These are phyloP conservation scores for Arthroderma uncinatum DNA, from an alignment of 2,329 filamentous ascomycete species.

Conservation along the genomic window DNA sequence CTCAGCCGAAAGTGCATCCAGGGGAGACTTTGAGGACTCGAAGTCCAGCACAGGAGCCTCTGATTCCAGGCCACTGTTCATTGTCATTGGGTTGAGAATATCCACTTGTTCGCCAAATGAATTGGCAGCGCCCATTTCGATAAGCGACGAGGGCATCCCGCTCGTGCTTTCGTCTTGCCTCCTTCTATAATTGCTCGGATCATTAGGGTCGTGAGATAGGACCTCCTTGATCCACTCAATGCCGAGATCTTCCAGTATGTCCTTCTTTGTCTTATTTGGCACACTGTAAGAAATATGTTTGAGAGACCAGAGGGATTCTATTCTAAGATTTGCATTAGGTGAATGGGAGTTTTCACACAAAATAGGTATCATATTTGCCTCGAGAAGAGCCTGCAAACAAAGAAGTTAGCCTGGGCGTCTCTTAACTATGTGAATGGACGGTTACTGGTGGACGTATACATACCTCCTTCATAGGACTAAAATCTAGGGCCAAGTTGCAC, in stretches of 20 bases:
- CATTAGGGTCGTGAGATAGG: slow-evolving; percentile 49
- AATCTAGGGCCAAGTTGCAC: slow-evolving; percentile 75
- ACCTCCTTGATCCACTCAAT: slow-evolving; percentile 71
- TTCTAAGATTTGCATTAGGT: slow-evolving; percentile 61
- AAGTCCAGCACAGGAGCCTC: slow-evolving; percentile 3
- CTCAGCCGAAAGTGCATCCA: slow-evolving; percentile 29
- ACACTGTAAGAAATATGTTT: slow-evolving; percentile 77
- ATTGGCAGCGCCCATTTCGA: slow-evolving; percentile 46
- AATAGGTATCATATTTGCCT: slow-evolving; percentile 61
- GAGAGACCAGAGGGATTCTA: slow-evolving; percentile 84
- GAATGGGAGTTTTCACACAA: slow-evolving; percentile 79
- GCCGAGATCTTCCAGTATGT: slow-evolving; percentile 64
- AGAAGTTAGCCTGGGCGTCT: slow-evolving; percentile 4
- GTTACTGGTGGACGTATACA: slow-evolving; percentile 27
- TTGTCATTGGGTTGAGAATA: slow-evolving; percentile 43
- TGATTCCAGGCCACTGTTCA: slow-evolving; percentile 21
- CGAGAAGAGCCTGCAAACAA: slow-evolving; percentile 53
- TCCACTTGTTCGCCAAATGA: slow-evolving; percentile 51
- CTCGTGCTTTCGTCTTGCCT: slow-evolving; percentile 23
- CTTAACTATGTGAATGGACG: background rate
- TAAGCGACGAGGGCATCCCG: slow-evolving; percentile 23
- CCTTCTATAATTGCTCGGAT: slow-evolving; percentile 21
- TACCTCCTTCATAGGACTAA: slow-evolving; percentile 84
- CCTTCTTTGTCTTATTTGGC: slow-evolving; percentile 60
- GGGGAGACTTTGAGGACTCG: slow-evolving; percentile 30